Percentiles rank a stretch among this genome's conserved stretches.
These are phyloP conservation scores for Leccinellum albellum DNA, from an alignment of 768 basidiomycete species.

Conservation along the genomic window DNA sequence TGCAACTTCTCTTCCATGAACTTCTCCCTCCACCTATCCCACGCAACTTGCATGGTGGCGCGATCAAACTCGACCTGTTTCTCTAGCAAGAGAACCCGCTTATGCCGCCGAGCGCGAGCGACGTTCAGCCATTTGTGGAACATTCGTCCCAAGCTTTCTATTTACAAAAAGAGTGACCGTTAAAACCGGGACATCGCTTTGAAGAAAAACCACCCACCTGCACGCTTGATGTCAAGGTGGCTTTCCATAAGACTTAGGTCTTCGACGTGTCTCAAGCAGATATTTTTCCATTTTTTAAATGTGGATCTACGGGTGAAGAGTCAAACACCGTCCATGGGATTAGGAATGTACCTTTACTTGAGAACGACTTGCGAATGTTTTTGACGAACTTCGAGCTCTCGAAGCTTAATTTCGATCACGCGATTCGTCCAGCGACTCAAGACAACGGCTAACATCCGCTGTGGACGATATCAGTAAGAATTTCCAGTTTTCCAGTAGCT, in stretches of 20 bases:
- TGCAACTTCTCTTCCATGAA: slow-evolving; percentile 63
- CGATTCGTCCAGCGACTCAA: slow-evolving; percentile 66
- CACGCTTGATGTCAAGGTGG: slow-evolving; percentile 73
- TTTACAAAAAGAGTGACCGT: background rate
- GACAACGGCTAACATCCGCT: slow-evolving; percentile 52
- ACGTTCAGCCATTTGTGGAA: slow-evolving; percentile 69
- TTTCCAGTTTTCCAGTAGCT: background rate
- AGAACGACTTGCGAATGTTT: slow-evolving; percentile 37
- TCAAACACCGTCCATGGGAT: slow-evolving; percentile 16
- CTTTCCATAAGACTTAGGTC: slow-evolving; percentile 80
- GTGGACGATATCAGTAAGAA: slow-evolving; percentile 3
- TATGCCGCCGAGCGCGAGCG: slow-evolving; percentile 57
- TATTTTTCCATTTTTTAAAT: slow-evolving; percentile 67
- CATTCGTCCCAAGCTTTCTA: slow-evolving; percentile 64
- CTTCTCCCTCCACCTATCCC: slow-evolving; percentile 79
- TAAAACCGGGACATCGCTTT: background rate
- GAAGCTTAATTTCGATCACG: slow-evolving; percentile 69
- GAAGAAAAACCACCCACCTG: slow-evolving; percentile 46
- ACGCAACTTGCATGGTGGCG: slow-evolving; percentile 48
- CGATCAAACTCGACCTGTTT: slow-evolving; percentile 62
- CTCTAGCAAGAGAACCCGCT: slow-evolving; percentile 54
- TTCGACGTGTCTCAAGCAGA: slow-evolving; percentile 61
- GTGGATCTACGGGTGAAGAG: slow-evolving; percentile 39
- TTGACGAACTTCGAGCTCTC: slow-evolving; percentile 63
- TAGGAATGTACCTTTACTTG: slow-evolving; percentile 26